Evolutionary conservation across 805 yeast species (phyloP), one percentile per base, ranked within the genome.

Genomic region (Wickerhamomyces mucosus): DNA sequence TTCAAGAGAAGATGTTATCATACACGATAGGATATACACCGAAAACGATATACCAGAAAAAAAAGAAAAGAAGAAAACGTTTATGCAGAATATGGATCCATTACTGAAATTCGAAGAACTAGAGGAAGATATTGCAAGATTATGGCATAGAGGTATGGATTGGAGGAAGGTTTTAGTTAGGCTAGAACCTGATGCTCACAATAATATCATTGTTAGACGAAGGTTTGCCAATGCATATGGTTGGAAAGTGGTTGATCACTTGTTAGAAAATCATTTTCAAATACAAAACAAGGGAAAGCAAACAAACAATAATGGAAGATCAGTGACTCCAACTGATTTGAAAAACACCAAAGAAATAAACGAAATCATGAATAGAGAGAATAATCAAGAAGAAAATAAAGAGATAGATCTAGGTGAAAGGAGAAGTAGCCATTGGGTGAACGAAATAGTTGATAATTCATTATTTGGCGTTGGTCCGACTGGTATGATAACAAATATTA

Each of bases 201-300:
- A 80, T 43, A 80, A 78, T 43, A 78, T 80, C 20, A 61, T 78
- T 23, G 88, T 80, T 1, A 55, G 92, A 40, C 61, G 88, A 46
- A 56, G 78, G 34, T 79, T 78, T 55, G 66, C 83, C 2, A 82
- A 82, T 57, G 92, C 89, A 0, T 81, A 75, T 54, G 94, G 94
- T 1, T 82, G 94, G 94, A 75, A 72, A 1, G 83, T 80, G 1
- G 59, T 81, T 28, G 86, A 80, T 37, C 92, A 79, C 49, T 48
- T 82, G 38, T 69, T 77, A 2, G 59, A 63, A 11, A 63, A 67
- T 30, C 92, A 82, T 58, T 82, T 82, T 51, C 48, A 18, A 4
- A 14, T 21, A 15, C 18, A 8, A n/a, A 8, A 18, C 1, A 5
- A 24, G 3, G 31, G 21, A 12, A 19, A 26, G 1, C 12, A 28